Base-by-base conservation (phyloP, 441 rosid genomes). In the Viola pubescens region DNA sequence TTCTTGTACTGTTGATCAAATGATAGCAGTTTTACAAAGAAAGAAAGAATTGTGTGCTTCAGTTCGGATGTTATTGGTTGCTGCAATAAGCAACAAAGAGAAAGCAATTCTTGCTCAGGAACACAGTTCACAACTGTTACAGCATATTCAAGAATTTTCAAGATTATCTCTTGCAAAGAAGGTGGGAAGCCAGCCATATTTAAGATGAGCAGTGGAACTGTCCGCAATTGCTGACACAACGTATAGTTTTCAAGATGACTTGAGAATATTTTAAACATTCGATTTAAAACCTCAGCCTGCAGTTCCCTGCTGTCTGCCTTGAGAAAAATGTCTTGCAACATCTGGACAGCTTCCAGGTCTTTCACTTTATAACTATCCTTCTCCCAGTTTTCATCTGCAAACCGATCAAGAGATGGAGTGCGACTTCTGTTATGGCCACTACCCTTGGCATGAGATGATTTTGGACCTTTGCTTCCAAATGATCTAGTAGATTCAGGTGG, bases 271-370 rank as follows among this genome's bases (percentile, higher is more conserved):
- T 92, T 89, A 69, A 95, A 95, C 90, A 95, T 86, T 78, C 99
- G 82, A 75, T 86, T 89, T 67, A 95, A 74, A 62, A 95, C 98
- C 88, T 95, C 99, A 58, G 89, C 96, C 88, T 89, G 99, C 67
- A 95, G 77, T 69, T 79, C 89, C 67, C 74, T 77, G 73, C 77
- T 85, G 69, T 81, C 82, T 59, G 98, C 98, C 82, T 95, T 95
- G 64, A 95, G 92, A 69, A 92, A 91, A 59, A 95, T 88, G 73
- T 95, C 97, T 70, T 89, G 99, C 78, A 95, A 75, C 94, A 92
- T 86, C 77, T 92, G 99, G 68, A 95, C 94, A 54, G 99, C 99
- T 81, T 95, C 98, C 70, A 95, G 94, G 83, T 95, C 99, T 78
- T 92, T 95, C 66, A 95, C 91, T 82, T 88, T 89, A 72, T 65